These are phyloP conservation scores for Fomes fomentarius DNA, from an alignment of 1,284 basidiomycete species.

Conservation along the genomic window DNA sequence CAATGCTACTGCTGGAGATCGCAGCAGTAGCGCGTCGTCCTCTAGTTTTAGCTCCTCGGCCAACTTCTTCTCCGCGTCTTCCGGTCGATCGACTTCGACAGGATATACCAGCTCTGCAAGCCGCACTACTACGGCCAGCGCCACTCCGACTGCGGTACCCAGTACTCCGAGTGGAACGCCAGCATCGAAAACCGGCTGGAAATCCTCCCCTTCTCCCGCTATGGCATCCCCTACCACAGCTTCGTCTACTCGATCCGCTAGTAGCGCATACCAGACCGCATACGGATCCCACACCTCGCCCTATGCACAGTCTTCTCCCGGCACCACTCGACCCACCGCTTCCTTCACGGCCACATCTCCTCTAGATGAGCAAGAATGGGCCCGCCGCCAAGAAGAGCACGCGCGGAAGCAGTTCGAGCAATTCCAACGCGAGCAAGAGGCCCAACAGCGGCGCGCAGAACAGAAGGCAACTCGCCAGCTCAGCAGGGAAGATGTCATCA, in stretches of 20 bases:
- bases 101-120: constrained; percentile 30
- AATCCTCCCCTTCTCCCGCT: constrained; percentile 20
- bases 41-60: constrained; percentile 28
- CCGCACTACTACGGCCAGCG: constrained; percentile 26
- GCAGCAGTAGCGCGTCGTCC: constrained; percentile 36
- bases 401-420: constrained; percentile 58
- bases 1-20: constrained; percentile 28
- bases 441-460: constrained; percentile 38
- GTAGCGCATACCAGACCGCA: constrained; percentile 16
- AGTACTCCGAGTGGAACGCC: constrained; percentile 11
- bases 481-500: constrained; percentile 55
- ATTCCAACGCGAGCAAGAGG: constrained; percentile 61
- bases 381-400: constrained; percentile 58
- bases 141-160: constrained; percentile 22
- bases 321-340: constrained; percentile 15
- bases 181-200: constrained; percentile 22
- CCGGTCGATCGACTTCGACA: constrained; percentile 28
- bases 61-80: constrained; percentile 23
- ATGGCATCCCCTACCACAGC: constrained; percentile 26
- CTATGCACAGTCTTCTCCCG: constrained; percentile 6
- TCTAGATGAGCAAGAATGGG: constrained; percentile 52
- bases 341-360: constrained; percentile 9
- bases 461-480: constrained; percentile 48
- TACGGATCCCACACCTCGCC: constrained; percentile 23
- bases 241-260: constrained; percentile 25